Conservation (phyloP, 371 early-diverging fungal genomes). For the Amoeboaphelidium occidentale region DNA sequence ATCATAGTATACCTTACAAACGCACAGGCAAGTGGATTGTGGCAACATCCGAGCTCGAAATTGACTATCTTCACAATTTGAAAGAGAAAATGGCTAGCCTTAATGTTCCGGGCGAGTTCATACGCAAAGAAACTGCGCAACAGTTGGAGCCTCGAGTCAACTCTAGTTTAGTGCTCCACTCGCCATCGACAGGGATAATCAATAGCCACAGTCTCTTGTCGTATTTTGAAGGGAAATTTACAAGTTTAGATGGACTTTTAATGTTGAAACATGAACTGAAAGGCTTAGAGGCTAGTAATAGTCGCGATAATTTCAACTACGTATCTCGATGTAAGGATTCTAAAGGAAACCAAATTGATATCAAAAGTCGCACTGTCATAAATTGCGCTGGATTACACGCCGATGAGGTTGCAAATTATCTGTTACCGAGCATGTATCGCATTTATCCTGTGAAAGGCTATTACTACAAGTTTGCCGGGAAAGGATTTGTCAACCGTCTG, state of each 20-base stretch:
- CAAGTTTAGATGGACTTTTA: no score
- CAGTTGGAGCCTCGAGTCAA: constrained; percentile 31
- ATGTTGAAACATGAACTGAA: no score
- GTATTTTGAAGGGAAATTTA: constrained; percentile 22
- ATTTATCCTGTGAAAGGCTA: constrained; percentile 47
- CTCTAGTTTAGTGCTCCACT: constrained; percentile 26
- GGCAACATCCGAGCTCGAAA: constrained; percentile 21
- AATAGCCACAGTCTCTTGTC: constrained; percentile 45
- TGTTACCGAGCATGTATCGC: constrained; percentile 2
- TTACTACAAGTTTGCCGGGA: constrained; percentile 33
- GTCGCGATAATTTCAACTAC: no score
- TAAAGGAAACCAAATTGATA: constrained; percentile 6
- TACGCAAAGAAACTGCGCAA: constrained; percentile 16
- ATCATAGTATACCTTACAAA: constrained; percentile 20
- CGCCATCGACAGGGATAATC: constrained; percentile 54
- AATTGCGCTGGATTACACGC: constrained; percentile 55
- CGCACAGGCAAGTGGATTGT: constrained; percentile 58
- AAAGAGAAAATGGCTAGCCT: constrained; percentile 26
- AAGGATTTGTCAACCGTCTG: constrained; percentile 24
- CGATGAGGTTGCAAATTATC: constrained; percentile 30
- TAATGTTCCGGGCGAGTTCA: constrained; percentile 30
- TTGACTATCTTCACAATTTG: constrained; percentile 26
- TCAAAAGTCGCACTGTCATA: constrained; percentile 33
- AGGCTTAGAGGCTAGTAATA: no score
- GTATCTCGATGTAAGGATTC: no score